Evolutionary conservation across 495 filamentous ascomycete genomes (phyloP), one percentile per base, ranked within the genome.

Genomic region (Trypethelium eluteriae): DNA sequence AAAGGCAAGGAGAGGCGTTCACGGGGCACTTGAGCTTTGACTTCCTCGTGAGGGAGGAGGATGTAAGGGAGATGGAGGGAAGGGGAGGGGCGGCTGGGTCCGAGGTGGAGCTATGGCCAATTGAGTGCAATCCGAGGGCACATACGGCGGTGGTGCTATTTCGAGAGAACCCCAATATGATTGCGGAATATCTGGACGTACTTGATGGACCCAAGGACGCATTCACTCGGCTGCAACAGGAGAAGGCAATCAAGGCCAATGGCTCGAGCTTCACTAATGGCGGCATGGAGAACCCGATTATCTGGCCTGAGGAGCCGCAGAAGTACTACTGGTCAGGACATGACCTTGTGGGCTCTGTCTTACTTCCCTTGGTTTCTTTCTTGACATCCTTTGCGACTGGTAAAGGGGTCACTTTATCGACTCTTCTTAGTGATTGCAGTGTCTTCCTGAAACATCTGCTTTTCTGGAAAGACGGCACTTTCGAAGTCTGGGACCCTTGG

Each of bases 11-110:
- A 0, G 70, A 71, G 4, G 70, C 76, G 4, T 74, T 88, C 71
- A 92, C 88, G 0, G 88, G 90, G 3, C 90, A 93, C 74, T 72
- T 92, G 11, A 84, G 81, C 6, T 83, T 92, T 59, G 82, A 86
- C 67, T 82, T 92, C 53, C 75, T 89, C 68, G 81, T 89, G 6
- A 79, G 84, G 49, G 78, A 83, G 63, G 77, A 79, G 46, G 77
- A 57, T 25, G 36, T 35, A 53, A 6, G 68, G 70, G 56, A 71
- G 65, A 16, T 65, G 39, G 69, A 74, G 63, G 70, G 64, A n/a
- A 59, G 70, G 41, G 14, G 69, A 66, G 62, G 75, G 72, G 25
- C 71, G 70, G 9, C 69, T 67, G 7, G 69, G 74, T 67, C 67
- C 65, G 2, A 70, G 66, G 32, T 66, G 1, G 64, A 70, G 50